Percentiles rank a stretch among this genome's conserved stretches.
Conservation (phyloP, 768 basidiomycete species). For the Russula sp. region DNA sequence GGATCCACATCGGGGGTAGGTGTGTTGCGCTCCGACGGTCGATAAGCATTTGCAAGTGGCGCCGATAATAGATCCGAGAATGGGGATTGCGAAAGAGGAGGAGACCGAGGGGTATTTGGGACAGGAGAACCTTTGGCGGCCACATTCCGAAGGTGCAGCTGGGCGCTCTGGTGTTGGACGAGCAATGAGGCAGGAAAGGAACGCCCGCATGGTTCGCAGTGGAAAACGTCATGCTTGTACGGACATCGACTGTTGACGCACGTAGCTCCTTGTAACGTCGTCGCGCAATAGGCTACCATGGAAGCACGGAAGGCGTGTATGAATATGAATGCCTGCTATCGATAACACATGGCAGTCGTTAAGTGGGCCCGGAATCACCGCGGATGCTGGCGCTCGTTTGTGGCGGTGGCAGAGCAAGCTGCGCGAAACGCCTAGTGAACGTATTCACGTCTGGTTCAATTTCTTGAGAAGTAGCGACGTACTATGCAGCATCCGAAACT, state of each 20-base stretch:
- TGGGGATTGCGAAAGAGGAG: neutral
- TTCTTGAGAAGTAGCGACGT: neutral
- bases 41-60: neutral
- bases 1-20: neutral
- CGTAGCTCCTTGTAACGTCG: slow-evolving; percentile 22
- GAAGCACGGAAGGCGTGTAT: neutral
- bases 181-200: slow-evolving; percentile 4
- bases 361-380: neutral
- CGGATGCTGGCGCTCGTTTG: neutral
- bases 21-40: neutral
- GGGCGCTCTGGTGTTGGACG: slow-evolving; percentile 8
- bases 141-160: slow-evolving; percentile 12
- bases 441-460: neutral
- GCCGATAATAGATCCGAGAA: neutral
- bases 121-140: neutral
- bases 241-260: slow-evolving; percentile 28
- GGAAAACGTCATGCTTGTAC: slow-evolving; percentile 28
- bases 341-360: neutral
- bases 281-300: slow-evolving; percentile 16
- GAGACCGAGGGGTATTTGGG: neutral
- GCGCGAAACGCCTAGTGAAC: too few relatives aligned
- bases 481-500: neutral
- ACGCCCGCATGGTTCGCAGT: slow-evolving; percentile 32
- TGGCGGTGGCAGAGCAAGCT: neutral
- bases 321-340: neutral